Evolutionary conservation across 805 yeast genomes (phyloP).

Genomic region (Suhomyces xylopsoci): DNA sequence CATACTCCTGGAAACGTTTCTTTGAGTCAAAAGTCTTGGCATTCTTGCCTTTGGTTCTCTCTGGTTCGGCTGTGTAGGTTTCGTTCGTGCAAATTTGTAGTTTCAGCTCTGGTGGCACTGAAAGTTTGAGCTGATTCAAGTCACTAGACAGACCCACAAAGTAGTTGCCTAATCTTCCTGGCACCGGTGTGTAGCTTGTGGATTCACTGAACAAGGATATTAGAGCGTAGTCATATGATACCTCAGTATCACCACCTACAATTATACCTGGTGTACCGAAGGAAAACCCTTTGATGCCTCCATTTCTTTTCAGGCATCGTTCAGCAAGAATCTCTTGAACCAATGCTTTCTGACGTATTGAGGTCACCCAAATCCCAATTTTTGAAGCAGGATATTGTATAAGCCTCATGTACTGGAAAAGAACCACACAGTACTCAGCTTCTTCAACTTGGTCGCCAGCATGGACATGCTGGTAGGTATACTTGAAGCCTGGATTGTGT

Average conservation of each 20-base stretch:
- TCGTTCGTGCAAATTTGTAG: conserved; percentile 11
- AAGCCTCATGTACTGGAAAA: conserved; percentile 46
- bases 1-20: conserved; percentile 20
- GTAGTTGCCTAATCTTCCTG: conserved; percentile 29
- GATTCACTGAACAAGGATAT: conserved; percentile 2
- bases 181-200: conserved; percentile 21
- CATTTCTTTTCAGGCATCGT: not conserved
- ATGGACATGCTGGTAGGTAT: conserved; percentile 8
- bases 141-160: conserved; percentile 4
- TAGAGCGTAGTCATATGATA: conserved; percentile 6
- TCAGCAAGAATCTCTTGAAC: conserved; percentile 37
- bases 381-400: conserved; percentile 38
- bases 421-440: conserved; percentile 45
- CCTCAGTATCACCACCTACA: not conserved
- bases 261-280: conserved; percentile 18
- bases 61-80: conserved; percentile 2
- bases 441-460: conserved; percentile 20
- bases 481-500: conserved; percentile 11
- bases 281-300: conserved; percentile 11
- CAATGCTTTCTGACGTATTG: conserved; percentile 38
- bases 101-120: not conserved
- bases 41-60: conserved; percentile 2
- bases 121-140: not conserved
- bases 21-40: conserved; percentile 10
- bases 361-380: conserved; percentile 42